Base-by-base conservation (phyloP, 176 grass and related monocot genomes). In the Neostapfia colusana region DNA sequence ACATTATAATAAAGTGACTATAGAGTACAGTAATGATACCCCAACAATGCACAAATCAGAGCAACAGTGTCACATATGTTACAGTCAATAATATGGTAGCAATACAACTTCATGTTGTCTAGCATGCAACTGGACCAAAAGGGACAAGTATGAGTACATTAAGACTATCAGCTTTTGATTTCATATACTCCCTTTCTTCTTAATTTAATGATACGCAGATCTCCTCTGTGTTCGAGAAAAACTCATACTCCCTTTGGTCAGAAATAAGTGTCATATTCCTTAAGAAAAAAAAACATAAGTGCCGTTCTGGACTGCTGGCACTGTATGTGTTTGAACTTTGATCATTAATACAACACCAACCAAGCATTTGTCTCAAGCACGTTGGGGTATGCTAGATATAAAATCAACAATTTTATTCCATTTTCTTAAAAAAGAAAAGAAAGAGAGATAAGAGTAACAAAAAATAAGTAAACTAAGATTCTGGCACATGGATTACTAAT, bases 1-100 rank as follows among this genome's bases (percentile, higher is more conserved):
- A 77, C 45, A 75, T 63, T 69, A 70, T 77, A 17, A 71, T 77
- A 23, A 65, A 81, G 11, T 18, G 13, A 45, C 10, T 16, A 69
- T 15, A 63, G 41, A 38, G 43, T 83, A 70, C 39, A 42, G 31
- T 55, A 56, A 50, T 16, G 10, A 50, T 27, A 7, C 27, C 38
- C 31, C 16, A 49, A 49, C 15, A 27, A 70, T 34, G 63, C 23
- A 77, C 35, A 51, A 18, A 63, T 49, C 2, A 0, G 21, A 63
- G 10, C 26, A 83, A 23, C 53, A 75, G 36, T n/a, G 28, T 36
- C n/a, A 6, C 27, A 45, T 76, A 57, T 1, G 41, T 34, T 61
- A 44, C 63, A 60, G 44, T 26, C 18, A 56, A 65, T 46, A 48
- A 37, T 45, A 41, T 43, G 17, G 4, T 42, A 74, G 8, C 12